Percentiles rank a stretch among this genome's conserved stretches.
Evolutionary conservation across 2,329 filamentous ascomycete genomes (phyloP).

Genomic region (Fusarium sp.): DNA sequence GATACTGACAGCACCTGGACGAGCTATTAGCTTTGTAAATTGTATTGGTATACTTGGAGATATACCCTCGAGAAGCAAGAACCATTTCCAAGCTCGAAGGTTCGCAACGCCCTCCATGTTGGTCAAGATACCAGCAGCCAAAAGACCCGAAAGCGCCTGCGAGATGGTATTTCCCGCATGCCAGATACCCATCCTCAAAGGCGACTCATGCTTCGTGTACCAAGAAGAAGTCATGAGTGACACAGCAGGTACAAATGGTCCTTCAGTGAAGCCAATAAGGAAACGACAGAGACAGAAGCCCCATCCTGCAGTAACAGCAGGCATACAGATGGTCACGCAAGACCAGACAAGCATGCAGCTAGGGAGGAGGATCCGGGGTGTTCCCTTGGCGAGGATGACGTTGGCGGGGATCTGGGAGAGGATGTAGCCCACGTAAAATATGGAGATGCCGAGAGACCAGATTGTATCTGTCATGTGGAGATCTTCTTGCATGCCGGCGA

Average conservation of each 20-base stretch:
- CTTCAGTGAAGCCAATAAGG: constrained; percentile 44
- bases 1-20: constrained; percentile 43
- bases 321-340: constrained; percentile 55
- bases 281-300: constrained; percentile 46
- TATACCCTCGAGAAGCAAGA: constrained; percentile 49
- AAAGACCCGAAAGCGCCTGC: constrained; percentile 53
- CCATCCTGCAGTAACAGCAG: constrained; percentile 45
- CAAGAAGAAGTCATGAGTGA: constrained; percentile 55
- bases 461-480: constrained; percentile 46
- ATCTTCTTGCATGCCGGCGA: constrained; percentile 49
- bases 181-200: constrained; percentile 54
- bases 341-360: constrained; percentile 53
- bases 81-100: constrained; percentile 52
- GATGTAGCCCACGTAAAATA: constrained; percentile 57
- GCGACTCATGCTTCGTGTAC: constrained; percentile 56
- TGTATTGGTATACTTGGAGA: rapidly evolving
- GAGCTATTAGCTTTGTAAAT: neutral
- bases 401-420: constrained; percentile 57
- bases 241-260: constrained; percentile 54
- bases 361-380: constrained; percentile 48
- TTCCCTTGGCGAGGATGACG: constrained; percentile 52
- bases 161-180: constrained; percentile 56
- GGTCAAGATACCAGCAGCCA: constrained; percentile 54
- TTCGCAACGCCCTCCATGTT: constrained; percentile 51
- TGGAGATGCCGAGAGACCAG: constrained; percentile 52